Base-by-base conservation (phyloP, 2,329 filamentous ascomycete genomes). In the Lachnellula occidentalis region DNA sequence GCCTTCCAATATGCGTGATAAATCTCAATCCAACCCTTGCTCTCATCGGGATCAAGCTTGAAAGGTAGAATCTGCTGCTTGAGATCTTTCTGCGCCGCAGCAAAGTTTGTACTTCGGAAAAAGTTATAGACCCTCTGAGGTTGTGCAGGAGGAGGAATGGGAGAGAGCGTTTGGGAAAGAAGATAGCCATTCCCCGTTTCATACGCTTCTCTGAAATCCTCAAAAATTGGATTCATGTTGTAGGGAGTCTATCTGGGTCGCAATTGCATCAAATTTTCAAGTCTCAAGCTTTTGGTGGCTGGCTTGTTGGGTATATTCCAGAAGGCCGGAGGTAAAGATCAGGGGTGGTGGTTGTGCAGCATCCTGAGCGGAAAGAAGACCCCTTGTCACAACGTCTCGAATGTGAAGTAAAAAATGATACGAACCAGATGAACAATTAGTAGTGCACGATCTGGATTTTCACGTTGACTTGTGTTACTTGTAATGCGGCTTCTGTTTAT, bases 1-100 rank as follows among this genome's bases (percentile, higher is more conserved):
- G 89, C 88, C 64, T 87, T 90, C 90, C 92, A 96, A 68, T 92
- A 96, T 19, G 82, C 78, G 36, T 80, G 76, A 67, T 92, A 95
- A 31, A 97, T 84, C 39, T 96, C 92, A 0, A 86, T 77, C 94
- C 94, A 99, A n/a, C 85, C 86, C 55, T 79, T 81, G 22, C 82
- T 76, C 73, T 96, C 90, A 41, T 85, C 79, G 41, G 43, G 24
- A 7, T 62, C 45, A n/a, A 67, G 50, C 22, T 60, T 65, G 49
- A 66, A 57, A 7, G 59, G 50, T 11, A 92, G 81, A 54, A 94
- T 78, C 45, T 74, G 71, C 66, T 88, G 85, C 54, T 85, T 84
- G 51, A 96, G 77, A 64, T 94, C 87, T 36, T 78, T 76, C 59
- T 85, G 83, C 9, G 62, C 63, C 58, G 61, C 62, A 48, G 85